These are phyloP conservation scores for Tetraselmis striata DNA, from an alignment of 139 green algal species.

Conservation along the genomic window DNA sequence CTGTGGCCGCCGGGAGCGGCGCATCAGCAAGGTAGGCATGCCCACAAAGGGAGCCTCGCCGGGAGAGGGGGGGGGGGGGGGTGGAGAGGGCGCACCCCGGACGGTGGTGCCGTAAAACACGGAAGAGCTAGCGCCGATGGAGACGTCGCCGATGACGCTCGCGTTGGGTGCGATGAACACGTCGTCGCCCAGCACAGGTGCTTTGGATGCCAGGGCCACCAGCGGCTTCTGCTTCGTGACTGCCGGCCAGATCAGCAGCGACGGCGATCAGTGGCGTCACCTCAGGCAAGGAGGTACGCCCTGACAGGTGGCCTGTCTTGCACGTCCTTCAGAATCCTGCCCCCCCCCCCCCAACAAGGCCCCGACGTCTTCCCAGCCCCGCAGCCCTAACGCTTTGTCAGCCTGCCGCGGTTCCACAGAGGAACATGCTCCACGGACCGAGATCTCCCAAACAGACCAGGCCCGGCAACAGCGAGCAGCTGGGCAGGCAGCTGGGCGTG, in stretches of 20 bases:
- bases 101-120: conserved; percentile 90
- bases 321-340: no score
- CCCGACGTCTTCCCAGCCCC: no score
- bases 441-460: no score
- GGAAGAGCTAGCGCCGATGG: conserved; percentile 61
- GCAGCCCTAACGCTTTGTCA: no score
- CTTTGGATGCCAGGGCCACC: conserved; percentile 13
- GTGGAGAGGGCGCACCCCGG: conserved; percentile 45
- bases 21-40: conserved; percentile 5
- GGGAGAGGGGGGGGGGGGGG: neutral
- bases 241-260: conserved; percentile 26
- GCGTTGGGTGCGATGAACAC: conserved; percentile 85
- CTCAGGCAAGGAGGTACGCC: no score
- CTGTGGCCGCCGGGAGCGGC: conserved; percentile 35
- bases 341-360: no score
- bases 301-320: no score
- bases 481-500: no score
- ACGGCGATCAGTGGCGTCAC: neutral
- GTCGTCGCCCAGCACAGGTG: conserved; percentile 44
- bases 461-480: no score
- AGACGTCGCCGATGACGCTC: conserved; percentile 86
- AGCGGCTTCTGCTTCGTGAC: conserved; percentile 41
- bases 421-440: no score
- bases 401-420: no score
- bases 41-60: neutral